Base-by-base conservation (phyloP, 2,329 filamentous ascomycete genomes). In the Trichoderma asperellum region DNA sequence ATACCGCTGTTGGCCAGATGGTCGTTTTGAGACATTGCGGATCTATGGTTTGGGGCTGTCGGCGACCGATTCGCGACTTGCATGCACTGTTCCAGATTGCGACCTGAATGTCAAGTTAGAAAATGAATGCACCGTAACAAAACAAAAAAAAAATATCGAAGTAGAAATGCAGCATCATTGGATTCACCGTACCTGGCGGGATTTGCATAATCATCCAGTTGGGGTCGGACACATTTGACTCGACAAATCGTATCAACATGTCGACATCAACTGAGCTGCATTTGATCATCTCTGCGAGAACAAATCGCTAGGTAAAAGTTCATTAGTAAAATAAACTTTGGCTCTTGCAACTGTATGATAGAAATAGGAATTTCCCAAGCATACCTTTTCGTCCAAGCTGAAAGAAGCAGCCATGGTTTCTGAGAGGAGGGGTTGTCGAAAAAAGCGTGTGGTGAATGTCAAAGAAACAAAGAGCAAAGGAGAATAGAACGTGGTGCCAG, bases 241-340 rank as follows among this genome's bases (percentile, higher is more conserved):
- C 82, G 72, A 88, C 79, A 70, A 88, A 86, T 14, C 79, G 77
- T 24, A 83, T 81, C 35, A 88, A 76, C 21, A 76, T 76, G 12
- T 79, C 75, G 29, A 86, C 75, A 68, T 86, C 82, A 70, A 88
- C 77, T 35, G 81, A 77, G 78, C 86, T 88, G 70, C 81, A 81
- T 73, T 88, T 88, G 77, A 88, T 84, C 73, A 88, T 85, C 77
- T 88, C 86, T 68, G 82, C 84, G 68, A 88, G 81, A 70, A 88
- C 79, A 74, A 87, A 87, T 71, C 86, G 85, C 86, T 88, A n/a
- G 21, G 35, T 4, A 1, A 52, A 29, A 74, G 11, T 3, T 27
- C 34, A 34, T 40, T 35, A 32, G 55, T 53, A 40, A 43, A 24
- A 64, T 52, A 27, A 24, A 68, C 27, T 56, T 24, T 27, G 7